Evolutionary conservation across 2,329 filamentous ascomycete species (phyloP).

Genomic region (Venturia oleaginea): DNA sequence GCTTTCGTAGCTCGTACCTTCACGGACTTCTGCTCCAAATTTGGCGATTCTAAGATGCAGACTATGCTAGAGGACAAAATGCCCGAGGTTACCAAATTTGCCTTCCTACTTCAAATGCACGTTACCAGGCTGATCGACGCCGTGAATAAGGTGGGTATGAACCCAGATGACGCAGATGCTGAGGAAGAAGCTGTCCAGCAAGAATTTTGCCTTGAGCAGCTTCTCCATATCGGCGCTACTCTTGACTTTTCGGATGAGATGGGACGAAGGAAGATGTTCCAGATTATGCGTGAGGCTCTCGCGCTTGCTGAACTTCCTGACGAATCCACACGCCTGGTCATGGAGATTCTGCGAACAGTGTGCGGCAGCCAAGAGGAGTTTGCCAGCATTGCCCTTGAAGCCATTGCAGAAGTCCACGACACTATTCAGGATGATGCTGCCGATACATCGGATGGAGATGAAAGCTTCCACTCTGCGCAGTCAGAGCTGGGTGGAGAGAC

Average conservation of each 20-base stretch:
- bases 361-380: constrained; percentile 76
- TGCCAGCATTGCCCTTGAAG: constrained; percentile 78
- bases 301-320: constrained; percentile 84
- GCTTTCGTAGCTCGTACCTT: constrained; percentile 87
- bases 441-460: constrained; percentile 37
- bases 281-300: constrained; percentile 74
- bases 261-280: constrained; percentile 91
- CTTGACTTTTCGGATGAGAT: constrained; percentile 98
- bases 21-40: constrained; percentile 80
- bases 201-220: constrained; percentile 91
- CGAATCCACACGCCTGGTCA: constrained; percentile 78
- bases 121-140: constrained; percentile 59
- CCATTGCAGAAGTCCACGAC: constrained; percentile 93
- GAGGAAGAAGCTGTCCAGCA: constrained; percentile 81
- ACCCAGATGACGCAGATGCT: constrained; percentile 45
- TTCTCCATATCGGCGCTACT: constrained; percentile 83
- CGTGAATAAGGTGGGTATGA: constrained; percentile 47
- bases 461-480: constrained; percentile 88
- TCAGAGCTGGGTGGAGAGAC: constrained; percentile 69
- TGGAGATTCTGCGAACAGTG: constrained; percentile 73
- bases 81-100: constrained; percentile 85
- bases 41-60: constrained; percentile 66
- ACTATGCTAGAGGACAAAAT: constrained; percentile 81
- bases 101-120: constrained; percentile 77
- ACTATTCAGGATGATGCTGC: constrained; percentile 60